Base-by-base conservation (phyloP, 345 rosid species). In the Euphorbia peplus region DNA sequence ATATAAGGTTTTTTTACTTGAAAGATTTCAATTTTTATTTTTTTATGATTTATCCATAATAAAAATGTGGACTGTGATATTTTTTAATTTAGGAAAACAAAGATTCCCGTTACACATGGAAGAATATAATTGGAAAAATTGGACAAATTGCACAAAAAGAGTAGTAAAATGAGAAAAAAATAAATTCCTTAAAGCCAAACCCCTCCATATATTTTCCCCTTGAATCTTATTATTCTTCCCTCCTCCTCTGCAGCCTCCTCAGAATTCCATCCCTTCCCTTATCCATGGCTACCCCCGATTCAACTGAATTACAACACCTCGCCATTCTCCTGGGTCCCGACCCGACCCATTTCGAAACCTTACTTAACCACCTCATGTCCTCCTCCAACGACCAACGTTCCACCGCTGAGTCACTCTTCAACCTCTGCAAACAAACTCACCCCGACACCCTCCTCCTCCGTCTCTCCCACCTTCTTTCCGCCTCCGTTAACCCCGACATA, bases 361-460 rank as follows among this genome's bases (percentile, higher is more conserved):
- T 91, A 16, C 78, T 95, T 77, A 80, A 87, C 14, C 83, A 82
- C 71, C 93, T 95, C 68, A 88, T 91, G 99, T 86, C 99, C 6
- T 82, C 97, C 65, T 81, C 98, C 67, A 91, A 95, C 89, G 98
- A 95, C 29, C 96, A 83, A 57, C 98, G 99, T 3, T 90, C 98
- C 11, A 55, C 83, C 41, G 99, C 99, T 13, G 99, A 95, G 78
- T 56, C 82, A 28, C 80, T 87, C n/a, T 91, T 90, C 90, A 90
- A 95, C 68, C 90, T 91, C 75, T 88, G 90, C 63, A 95, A 91
- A 73, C 93, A 90, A 72, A 79, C 83, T 74, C 82, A 87, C 73
- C 99, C 99, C 1, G 91, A 95, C 63, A 72, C 92, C 59, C 90
- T 95, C 60, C 77, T 85, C 32, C 84, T 91, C 75, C 84, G 89